Conservation (phyloP, 202 grass and related monocot species). For the Setaria viridis region DNA sequence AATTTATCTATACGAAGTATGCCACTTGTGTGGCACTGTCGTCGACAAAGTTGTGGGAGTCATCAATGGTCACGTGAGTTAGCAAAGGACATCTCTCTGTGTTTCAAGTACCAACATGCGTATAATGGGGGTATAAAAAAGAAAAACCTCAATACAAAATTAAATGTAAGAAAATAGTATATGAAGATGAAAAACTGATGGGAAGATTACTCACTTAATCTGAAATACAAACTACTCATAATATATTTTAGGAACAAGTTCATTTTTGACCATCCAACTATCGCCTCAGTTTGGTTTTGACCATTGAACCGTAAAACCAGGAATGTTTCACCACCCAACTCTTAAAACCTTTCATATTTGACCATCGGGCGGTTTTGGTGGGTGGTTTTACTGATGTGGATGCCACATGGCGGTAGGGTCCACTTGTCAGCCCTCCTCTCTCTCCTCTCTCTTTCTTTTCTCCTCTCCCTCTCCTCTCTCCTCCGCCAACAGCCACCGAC, state of each 20-base stretch:
- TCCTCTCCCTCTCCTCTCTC: too few relatives aligned
- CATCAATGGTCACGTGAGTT: constrained; percentile 27
- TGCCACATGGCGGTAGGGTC: too few relatives aligned
- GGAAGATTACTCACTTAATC: background rate
- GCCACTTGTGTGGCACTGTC: constrained; percentile 24
- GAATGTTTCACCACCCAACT: too few relatives aligned
- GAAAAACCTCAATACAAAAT: background rate
- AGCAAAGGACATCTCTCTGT: constrained; percentile 29
- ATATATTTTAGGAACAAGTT: background rate
- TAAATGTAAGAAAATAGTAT: background rate
- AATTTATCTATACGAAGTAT: background rate
- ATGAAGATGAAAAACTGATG: background rate
- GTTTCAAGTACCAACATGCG: background rate
- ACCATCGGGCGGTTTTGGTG: too few relatives aligned
- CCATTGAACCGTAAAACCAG: too few relatives aligned
- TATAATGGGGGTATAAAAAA: background rate
- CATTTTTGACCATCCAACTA: too few relatives aligned
- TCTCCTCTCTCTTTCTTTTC: too few relatives aligned
- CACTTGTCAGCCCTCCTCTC: too few relatives aligned
- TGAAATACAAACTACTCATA: background rate
- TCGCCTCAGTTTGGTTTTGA: too few relatives aligned
- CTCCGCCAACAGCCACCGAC: too few relatives aligned
- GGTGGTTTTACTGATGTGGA: too few relatives aligned
- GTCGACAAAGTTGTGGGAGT: constrained; percentile 25
- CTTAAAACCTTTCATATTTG: too few relatives aligned